Percentiles rank a stretch among this genome's conserved stretches.
Evolutionary conservation across 257 asterid genomes (phyloP).

Genomic region (Nicotiana obtusifolia): DNA sequence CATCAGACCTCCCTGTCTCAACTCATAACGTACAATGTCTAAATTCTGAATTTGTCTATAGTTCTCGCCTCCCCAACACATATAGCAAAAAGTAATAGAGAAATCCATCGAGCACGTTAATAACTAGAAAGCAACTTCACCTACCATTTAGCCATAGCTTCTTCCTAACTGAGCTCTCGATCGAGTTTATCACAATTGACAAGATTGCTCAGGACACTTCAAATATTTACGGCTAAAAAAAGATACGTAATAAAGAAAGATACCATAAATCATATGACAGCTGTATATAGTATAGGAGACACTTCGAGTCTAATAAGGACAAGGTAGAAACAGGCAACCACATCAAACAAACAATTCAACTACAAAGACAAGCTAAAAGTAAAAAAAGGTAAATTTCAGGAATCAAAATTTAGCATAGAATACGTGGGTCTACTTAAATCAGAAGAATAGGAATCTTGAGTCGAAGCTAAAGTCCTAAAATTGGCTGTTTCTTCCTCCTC

Average conservation of each 20-base stretch:
- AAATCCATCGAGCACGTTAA: background rate
- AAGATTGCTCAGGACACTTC: background rate
- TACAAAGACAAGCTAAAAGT: background rate
- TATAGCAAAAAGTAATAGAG: background rate
- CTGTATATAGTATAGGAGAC: slow-evolving; percentile 2
- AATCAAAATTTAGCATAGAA: background rate
- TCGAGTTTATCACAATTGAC: background rate
- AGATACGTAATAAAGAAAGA: background rate
- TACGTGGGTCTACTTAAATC: background rate
- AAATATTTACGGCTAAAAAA: background rate
- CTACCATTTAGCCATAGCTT: background rate
- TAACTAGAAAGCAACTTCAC: background rate
- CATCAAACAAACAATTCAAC: background rate
- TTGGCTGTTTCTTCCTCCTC: background rate
- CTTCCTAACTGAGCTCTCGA: background rate
- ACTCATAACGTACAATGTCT: too few species aligned
- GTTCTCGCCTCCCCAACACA: fast-evolving
- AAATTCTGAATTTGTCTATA: fast-evolving
- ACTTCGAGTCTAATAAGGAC: background rate
- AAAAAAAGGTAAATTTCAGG: slow-evolving; percentile 9
- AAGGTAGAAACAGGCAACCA: background rate
- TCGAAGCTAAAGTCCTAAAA: background rate
- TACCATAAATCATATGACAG: background rate
- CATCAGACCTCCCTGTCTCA: background rate
- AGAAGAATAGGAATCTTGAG: background rate